These are phyloP conservation scores for Paraglomus brasilianum DNA, from an alignment of 192 early-diverging fungal genomes.

Conservation along the genomic window DNA sequence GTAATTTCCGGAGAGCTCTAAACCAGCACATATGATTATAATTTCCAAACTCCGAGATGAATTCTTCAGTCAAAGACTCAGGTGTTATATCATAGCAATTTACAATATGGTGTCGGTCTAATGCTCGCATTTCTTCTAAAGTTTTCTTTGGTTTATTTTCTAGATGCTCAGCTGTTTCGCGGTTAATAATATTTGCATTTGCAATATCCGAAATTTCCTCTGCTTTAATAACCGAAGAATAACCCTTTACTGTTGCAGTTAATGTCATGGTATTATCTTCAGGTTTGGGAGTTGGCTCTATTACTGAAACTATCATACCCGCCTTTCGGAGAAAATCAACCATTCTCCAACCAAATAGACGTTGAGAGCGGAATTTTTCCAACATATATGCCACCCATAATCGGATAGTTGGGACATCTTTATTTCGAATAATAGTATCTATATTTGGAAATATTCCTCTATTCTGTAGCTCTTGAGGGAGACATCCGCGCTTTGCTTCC, in stretches of 20 bases:
- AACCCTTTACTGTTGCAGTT: constrained; percentile 2
- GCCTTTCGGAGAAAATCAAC: constrained; percentile 9
- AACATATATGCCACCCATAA: constrained; percentile 7
- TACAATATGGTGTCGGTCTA: constrained; percentile 4
- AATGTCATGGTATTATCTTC: background rate
- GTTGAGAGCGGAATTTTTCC: background rate
- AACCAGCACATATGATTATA: constrained; percentile 18
- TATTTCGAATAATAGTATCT: constrained; percentile 4
- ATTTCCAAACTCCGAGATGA: constrained; percentile 4
- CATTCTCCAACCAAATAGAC: background rate
- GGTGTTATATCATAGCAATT: constrained; percentile 9
- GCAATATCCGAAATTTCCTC: constrained; percentile 12
- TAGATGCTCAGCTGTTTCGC: constrained; percentile 5
- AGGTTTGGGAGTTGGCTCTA: constrained; percentile 12
- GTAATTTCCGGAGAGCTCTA: background rate
- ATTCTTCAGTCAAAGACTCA: constrained; percentile 5
- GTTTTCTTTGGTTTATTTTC: constrained; percentile 19
- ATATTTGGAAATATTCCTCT: background rate
- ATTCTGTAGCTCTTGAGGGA: constrained; percentile 4
- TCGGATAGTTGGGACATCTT: constrained; percentile 4
- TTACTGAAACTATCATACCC: constrained; percentile 13
- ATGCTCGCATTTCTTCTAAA: constrained; percentile 15
- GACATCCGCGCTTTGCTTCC: constrained; percentile 16
- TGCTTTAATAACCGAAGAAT: constrained; percentile 1
- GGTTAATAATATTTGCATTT: constrained; percentile 8